Evolutionary conservation across 2,329 filamentous ascomycete species (phyloP).

Genomic region (Colletotrichum spaethianum): DNA sequence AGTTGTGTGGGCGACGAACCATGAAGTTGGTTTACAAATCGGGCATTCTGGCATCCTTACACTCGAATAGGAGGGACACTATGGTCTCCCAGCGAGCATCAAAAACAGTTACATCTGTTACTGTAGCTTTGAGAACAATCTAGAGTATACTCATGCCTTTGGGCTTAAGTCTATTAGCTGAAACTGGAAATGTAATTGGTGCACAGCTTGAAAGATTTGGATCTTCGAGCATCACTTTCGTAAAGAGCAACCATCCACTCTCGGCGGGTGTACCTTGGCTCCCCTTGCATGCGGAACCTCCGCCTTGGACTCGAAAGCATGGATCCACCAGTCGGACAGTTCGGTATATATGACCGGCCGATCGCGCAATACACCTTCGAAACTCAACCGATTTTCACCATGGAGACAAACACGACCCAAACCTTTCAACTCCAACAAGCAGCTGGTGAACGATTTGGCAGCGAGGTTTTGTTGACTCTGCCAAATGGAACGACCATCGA

Average conservation of each 20-base stretch:
- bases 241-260: no score
- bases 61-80: not conserved
- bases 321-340: not conserved
- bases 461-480: not conserved
- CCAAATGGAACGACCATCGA: not conserved
- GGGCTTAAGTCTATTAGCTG: no score
- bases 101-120: no score
- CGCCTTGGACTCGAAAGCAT: not conserved
- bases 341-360: conserved; percentile 6
- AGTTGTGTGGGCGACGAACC: conserved; percentile 11
- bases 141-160: no score
- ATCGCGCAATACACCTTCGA: not conserved
- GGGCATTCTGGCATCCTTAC: conserved; percentile 18
- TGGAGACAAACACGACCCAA: not conserved
- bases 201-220: no score
- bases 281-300: not conserved
- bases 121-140: no score
- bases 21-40: not conserved
- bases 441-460: not conserved
- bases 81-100: no score
- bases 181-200: no score
- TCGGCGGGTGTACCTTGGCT: no score
- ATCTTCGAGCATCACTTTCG: no score
- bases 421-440: not conserved
- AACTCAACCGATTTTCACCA: not conserved